Conservation (phyloP, 441 rosid genomes). For the Corymbia citriodora region DNA sequence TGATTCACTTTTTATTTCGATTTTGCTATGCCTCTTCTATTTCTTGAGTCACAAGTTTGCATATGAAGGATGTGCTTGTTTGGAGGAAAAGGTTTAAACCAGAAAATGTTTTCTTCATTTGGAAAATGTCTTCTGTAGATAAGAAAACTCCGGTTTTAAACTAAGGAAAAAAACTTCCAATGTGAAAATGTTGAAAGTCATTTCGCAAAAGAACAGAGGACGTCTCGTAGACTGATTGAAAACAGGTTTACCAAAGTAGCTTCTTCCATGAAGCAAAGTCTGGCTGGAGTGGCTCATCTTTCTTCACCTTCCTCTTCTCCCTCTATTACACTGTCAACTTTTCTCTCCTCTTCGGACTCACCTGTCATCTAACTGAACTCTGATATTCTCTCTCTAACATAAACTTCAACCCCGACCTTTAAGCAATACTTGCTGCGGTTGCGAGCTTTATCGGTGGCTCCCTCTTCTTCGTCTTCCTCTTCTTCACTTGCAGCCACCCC, state of each 20-base stretch:
- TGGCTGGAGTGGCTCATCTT: not conserved
- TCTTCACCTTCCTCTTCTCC: not conserved
- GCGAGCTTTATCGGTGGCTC: not conserved
- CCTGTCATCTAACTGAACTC: not conserved
- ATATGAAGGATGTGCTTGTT: not conserved
- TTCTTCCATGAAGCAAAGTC: not conserved
- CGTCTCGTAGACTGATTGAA: not conserved
- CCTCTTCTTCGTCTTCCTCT: conserved; percentile 12
- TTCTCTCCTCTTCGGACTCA: not conserved
- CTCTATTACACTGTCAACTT: not conserved
- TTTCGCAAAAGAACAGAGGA: not conserved
- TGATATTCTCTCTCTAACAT: not conserved
- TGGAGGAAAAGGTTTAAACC: not conserved
- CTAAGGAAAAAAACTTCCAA: not conserved
- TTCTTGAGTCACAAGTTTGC: not conserved
- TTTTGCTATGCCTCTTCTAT: not conserved
- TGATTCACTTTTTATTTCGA: not conserved
- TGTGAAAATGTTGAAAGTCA: not conserved
- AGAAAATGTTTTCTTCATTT: not conserved
- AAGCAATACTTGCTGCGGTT: conserved; percentile 31
- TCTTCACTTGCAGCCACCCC: not conserved
- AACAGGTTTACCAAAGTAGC: not conserved
- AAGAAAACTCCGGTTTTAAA: not conserved
- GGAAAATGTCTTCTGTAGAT: not conserved
- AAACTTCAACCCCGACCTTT: conserved; percentile 37